Evolutionary conservation across 129 eudicot species (phyloP).

Genomic region (Erigeron canadensis): DNA sequence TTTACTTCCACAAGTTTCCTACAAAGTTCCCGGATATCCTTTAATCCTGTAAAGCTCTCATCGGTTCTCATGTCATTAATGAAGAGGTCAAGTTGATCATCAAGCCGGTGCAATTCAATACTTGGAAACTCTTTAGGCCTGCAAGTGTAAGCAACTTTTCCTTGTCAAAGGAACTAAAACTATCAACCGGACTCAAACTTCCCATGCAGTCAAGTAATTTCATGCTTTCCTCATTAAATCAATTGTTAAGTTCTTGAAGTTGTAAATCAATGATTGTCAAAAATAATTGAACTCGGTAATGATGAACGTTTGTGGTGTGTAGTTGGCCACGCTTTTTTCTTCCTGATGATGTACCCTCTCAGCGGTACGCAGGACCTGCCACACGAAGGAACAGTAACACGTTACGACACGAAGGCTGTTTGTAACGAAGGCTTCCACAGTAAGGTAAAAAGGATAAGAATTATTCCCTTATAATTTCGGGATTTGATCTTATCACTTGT

Average conservation of each 20-base stretch:
- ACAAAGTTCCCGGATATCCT: neutral
- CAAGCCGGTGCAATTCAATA: neutral
- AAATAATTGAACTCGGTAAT: conserved; percentile 7
- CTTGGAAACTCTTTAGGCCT: neutral
- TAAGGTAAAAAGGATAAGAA: too few relatives aligned
- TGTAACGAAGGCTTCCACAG: too few relatives aligned
- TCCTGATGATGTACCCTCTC: too few relatives aligned
- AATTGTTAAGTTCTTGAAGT: conserved; percentile 14
- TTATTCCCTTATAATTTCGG: too few relatives aligned
- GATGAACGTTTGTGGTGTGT: neutral
- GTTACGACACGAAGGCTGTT: too few relatives aligned
- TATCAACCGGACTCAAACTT: neutral
- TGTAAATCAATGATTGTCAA: conserved; percentile 8
- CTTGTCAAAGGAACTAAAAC: neutral
- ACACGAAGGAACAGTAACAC: too few relatives aligned
- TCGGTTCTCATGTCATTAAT: neutral
- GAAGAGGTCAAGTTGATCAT: neutral
- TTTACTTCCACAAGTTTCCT: neutral
- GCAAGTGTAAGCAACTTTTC: neutral
- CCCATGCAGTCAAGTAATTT: neutral
- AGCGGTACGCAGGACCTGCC: too few relatives aligned
- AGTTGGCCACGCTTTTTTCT: neutral
- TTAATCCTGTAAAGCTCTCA: neutral
- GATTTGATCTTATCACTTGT: too few relatives aligned
- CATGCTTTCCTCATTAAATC: conserved; percentile 9